These are phyloP conservation scores for Penicillium sclerotigenum DNA, from an alignment of 2,329 filamentous ascomycete species.

Conservation along the genomic window DNA sequence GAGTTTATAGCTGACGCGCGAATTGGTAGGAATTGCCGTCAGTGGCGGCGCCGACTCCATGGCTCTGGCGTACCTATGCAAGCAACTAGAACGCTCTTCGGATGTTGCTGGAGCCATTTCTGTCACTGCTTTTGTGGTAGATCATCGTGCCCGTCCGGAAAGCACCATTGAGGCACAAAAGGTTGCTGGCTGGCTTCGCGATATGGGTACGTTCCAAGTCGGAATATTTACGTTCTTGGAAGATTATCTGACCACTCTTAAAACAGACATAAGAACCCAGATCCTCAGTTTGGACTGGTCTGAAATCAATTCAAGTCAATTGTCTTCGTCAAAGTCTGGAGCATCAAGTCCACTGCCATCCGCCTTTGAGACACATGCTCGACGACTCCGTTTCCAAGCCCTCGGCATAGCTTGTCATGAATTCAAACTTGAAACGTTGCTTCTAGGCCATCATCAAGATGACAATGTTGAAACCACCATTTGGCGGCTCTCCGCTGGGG, in stretches of 20 bases:
- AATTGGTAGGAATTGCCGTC: constrained; percentile 66
- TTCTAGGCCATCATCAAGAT: constrained; percentile 83
- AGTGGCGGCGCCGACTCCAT: constrained; percentile 98
- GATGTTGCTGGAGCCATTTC: constrained; percentile 22
- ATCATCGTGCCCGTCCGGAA: constrained; percentile 56
- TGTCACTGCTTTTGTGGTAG: constrained; percentile 58
- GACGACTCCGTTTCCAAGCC: constrained; percentile 68
- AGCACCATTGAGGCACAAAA: constrained; percentile 55
- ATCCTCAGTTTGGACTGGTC: constrained; percentile 54
- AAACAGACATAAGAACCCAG: constrained; percentile 33
- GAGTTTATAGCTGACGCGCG: constrained; percentile 2
- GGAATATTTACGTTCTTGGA: neutral
- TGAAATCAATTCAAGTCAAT: neutral
- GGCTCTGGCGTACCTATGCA: constrained; percentile 78
- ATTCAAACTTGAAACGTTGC: constrained; percentile 55
- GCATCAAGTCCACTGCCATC: constrained; percentile 45
- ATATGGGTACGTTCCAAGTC: constrained; percentile 39
- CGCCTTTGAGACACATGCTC: constrained; percentile 74
- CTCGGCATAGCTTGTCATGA: constrained; percentile 61
- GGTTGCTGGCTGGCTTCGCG: constrained; percentile 47
- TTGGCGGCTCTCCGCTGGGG: constrained; percentile 68
- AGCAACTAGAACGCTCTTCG: constrained; percentile 39
- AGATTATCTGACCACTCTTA: neutral
- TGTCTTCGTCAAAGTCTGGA: neutral
- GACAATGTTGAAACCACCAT: constrained; percentile 89